Percentiles rank a stretch among this genome's conserved stretches.
Evolutionary conservation across 352 stramenopile species (phyloP).

Genomic region (Pythium periplocum): DNA sequence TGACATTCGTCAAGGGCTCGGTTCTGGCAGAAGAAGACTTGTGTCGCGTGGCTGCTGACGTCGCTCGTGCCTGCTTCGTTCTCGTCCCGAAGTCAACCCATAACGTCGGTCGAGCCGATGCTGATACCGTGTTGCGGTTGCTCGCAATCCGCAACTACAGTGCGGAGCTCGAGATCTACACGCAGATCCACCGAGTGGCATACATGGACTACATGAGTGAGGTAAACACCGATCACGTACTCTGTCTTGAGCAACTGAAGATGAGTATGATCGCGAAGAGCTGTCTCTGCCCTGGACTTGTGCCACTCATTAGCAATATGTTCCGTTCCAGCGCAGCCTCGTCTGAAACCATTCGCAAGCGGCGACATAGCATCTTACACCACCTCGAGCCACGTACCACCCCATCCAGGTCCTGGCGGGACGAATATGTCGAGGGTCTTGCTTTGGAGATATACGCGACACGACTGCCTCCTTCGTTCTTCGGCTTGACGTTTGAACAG

Average conservation of each 20-base stretch:
- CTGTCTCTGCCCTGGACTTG: conserved; percentile 51
- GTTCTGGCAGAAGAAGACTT: conserved; percentile 65
- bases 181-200: conserved; percentile 48
- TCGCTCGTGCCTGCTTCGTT: conserved; percentile 49
- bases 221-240: conserved; percentile 41
- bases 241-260: conserved; percentile 66
- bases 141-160: conserved; percentile 65
- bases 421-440: conserved; percentile 49
- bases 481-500: conserved; percentile 49
- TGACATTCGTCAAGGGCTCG: conserved; percentile 62
- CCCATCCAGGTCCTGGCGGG: conserved; percentile 22
- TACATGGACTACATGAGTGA: conserved; percentile 57
- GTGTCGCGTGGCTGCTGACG: conserved; percentile 47
- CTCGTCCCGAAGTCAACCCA: conserved; percentile 40
- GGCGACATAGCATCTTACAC: not conserved
- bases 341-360: conserved; percentile 4
- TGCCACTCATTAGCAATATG: conserved; percentile 56
- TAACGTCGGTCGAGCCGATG: conserved; percentile 35
- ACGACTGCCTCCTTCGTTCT: conserved; percentile 31
- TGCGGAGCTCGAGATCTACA: conserved; percentile 48
- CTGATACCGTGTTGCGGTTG: conserved; percentile 49
- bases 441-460: conserved; percentile 58
- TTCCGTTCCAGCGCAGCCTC: conserved; percentile 40
- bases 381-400: conserved; percentile 3
- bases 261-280: conserved; percentile 59